These are phyloP conservation scores for Microcyclospora pomicola DNA, from an alignment of 2,329 filamentous ascomycete species.

Conservation along the genomic window DNA sequence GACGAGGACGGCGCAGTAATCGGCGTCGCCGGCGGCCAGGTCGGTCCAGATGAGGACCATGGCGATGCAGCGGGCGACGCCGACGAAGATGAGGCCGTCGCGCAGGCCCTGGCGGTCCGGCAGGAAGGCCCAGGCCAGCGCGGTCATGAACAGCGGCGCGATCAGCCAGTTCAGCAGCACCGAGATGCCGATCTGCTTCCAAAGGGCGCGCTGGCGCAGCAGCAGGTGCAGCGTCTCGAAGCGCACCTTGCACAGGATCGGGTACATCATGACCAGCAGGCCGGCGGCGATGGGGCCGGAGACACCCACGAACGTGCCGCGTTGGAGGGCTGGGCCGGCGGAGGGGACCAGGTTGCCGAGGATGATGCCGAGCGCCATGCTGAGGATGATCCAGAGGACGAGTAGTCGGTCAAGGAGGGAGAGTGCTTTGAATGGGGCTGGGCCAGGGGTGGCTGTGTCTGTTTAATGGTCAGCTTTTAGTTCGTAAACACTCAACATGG, in stretches of 20 bases:
- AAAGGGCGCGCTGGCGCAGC: conserved; percentile 48
- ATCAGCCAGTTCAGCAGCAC: conserved; percentile 71
- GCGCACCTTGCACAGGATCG: conserved; percentile 74
- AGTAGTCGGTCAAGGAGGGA: conserved; percentile 33
- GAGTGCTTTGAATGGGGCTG: conserved; percentile 23
- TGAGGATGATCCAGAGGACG: conserved; percentile 55
- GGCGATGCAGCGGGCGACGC: conserved; percentile 72
- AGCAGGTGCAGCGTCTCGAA: conserved; percentile 61
- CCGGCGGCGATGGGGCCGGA: conserved; percentile 62
- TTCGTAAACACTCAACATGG: conserved; percentile 7
- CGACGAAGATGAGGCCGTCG: conserved; percentile 64
- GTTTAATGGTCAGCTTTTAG: conserved; percentile 1
- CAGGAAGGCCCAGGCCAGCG: conserved; percentile 49
- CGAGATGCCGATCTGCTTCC: conserved; percentile 68
- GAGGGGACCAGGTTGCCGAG: conserved; percentile 60
- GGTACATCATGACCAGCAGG: conserved; percentile 86
- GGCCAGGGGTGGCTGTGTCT: conserved; percentile 6
- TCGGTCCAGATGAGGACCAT: conserved; percentile 79
- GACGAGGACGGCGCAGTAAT: conserved; percentile 59
- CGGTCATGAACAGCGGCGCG: conserved; percentile 70
- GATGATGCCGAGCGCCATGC: conserved; percentile 62
- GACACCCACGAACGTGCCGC: conserved; percentile 58
- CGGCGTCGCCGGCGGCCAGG: conserved; percentile 58
- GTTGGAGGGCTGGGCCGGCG: conserved; percentile 49
- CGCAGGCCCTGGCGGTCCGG: conserved; percentile 35